These are phyloP conservation scores for Erysimum cheiri DNA, from an alignment of 441 rosid species.

Conservation along the genomic window DNA sequence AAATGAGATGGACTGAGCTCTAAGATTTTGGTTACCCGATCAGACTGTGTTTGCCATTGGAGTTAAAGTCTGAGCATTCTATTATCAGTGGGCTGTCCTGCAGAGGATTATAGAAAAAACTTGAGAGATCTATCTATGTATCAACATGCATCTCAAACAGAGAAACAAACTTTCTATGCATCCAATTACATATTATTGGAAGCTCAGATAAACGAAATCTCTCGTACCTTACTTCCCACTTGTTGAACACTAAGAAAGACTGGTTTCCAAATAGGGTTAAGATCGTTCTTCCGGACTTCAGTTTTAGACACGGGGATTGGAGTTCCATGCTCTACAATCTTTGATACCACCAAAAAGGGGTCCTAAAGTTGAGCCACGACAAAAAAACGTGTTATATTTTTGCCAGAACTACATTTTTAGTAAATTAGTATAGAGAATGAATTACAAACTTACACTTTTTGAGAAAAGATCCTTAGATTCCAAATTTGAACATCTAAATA, in stretches of 20 bases:
- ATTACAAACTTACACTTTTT: constrained; percentile 65
- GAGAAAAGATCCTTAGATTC: constrained; percentile 86
- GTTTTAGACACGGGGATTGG: constrained; percentile 84
- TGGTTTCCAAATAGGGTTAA: constrained; percentile 78
- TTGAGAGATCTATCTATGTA: constrained; percentile 15
- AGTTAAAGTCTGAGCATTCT: constrained; percentile 87
- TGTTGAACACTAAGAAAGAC: constrained; percentile 82
- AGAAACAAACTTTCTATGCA: constrained; percentile 9
- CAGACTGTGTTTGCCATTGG: constrained; percentile 85
- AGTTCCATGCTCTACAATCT: constrained; percentile 63
- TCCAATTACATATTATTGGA: constrained; percentile 4
- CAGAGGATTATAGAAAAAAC: constrained; percentile 43
- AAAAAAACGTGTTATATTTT: constrained; percentile 26
- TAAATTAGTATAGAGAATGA: constrained; percentile 24
- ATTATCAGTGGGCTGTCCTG: constrained; percentile 84
- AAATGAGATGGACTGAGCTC: constrained; percentile 37
- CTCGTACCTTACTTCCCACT: constrained; percentile 85
- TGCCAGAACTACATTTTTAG: not conserved
- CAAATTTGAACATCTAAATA: constrained; percentile 73
- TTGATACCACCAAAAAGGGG: constrained; percentile 84
- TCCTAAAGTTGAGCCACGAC: constrained; percentile 57
- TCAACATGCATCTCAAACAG: constrained; percentile 23
- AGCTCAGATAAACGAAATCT: constrained; percentile 18
- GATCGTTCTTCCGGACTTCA: constrained; percentile 81
- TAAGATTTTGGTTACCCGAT: constrained; percentile 68